phyloP scores from a whole-genome alignment of 2,329 filamentous ascomycete species.

The Teratosphaeria pseudoeucalypti region DNA sequence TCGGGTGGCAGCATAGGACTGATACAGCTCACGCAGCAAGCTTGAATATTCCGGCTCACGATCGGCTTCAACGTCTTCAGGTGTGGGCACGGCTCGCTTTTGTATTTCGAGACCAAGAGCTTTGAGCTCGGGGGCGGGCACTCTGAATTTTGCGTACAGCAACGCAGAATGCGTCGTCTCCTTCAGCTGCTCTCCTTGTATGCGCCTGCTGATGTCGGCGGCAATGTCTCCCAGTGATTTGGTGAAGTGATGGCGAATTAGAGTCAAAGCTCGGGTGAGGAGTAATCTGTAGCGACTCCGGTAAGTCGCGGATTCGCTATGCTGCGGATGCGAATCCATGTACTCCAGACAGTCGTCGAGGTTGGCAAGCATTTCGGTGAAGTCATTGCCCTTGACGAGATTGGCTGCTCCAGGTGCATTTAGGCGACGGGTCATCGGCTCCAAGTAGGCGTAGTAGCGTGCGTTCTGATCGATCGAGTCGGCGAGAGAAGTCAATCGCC shows the following conservation, averaged over 20 bases:
- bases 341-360: slow-evolving; percentile 87
- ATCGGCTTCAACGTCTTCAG: slow-evolving; percentile 36
- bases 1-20: slow-evolving; percentile 51
- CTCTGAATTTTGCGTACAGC: slow-evolving; percentile 60
- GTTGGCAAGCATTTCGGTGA: slow-evolving; percentile 77
- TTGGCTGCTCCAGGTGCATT: slow-evolving; percentile 86
- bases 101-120: slow-evolving; percentile 57
- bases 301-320: slow-evolving; percentile 80
- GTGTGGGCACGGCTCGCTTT: slow-evolving; percentile 49
- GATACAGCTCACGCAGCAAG: slow-evolving; percentile 54
- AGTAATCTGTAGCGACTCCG: slow-evolving; percentile 77
- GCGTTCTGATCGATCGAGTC: slow-evolving; percentile 79
- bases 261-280: slow-evolving; percentile 56
- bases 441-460: slow-evolving; percentile 90
- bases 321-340: slow-evolving; percentile 75
- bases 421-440: slow-evolving; percentile 77
- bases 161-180: slow-evolving; percentile 63
- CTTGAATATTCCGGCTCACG: slow-evolving; percentile 56
- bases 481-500: slow-evolving; percentile 64
- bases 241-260: slow-evolving; percentile 58
- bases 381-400: slow-evolving; percentile 72
- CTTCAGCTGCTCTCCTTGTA: slow-evolving; percentile 56
- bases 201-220: slow-evolving; percentile 51
- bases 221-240: slow-evolving; percentile 52
- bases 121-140: slow-evolving; percentile 56